Evolutionary conservation across 768 basidiomycete species (phyloP), one percentile per base, ranked within the genome.

Genomic region (Mrakia gelida): DNA sequence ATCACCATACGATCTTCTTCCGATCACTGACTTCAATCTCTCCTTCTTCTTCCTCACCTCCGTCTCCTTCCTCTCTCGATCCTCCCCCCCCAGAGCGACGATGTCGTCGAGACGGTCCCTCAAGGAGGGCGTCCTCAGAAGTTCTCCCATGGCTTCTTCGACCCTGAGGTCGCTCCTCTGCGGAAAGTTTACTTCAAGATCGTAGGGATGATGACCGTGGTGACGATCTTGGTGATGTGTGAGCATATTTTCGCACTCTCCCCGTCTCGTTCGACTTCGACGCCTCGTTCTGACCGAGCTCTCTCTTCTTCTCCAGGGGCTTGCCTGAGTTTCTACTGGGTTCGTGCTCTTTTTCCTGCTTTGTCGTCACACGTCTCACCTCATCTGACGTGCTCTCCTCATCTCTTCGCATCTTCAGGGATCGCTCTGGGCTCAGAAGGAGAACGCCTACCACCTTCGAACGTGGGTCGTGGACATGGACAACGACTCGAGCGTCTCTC

Each of bases 381-480:
- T 38, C 38, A 8, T 38, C 38, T 38, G 38, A 38, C 38, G 4
- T 38, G 38, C 38, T 38, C 38, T 38, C 8, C 38, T 38, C 4
- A 3, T 45, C 28, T 11, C 6, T 28, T 30, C 28, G 9, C 16
- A 34, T 21, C 87, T 83, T 80, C 86, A 85, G 80, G 84, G 82
- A 28, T 82, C 80, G 68, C 79, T 80, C 79, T 82, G 77, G 83
- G 80, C 81, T 71, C 75, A 81, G 15, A 81, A 81, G n/a, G 67
- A 79, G 15, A 82, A 83, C 65, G 82, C 84, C n/a, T 80, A 84
- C 54, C 84, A 85, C 67, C 83, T 87, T 7, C 83, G 81, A 4
- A 85, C 86, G n/a, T 83, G 84, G 80, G 83, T 87, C 78, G 83
- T 88, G 76, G 84, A 87, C 81, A 82, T 84, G 59, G 87, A 88